Base-by-base conservation (phyloP, 2,329 filamentous ascomycete species). In the Stagonosporopsis cucurbitacearum region DNA sequence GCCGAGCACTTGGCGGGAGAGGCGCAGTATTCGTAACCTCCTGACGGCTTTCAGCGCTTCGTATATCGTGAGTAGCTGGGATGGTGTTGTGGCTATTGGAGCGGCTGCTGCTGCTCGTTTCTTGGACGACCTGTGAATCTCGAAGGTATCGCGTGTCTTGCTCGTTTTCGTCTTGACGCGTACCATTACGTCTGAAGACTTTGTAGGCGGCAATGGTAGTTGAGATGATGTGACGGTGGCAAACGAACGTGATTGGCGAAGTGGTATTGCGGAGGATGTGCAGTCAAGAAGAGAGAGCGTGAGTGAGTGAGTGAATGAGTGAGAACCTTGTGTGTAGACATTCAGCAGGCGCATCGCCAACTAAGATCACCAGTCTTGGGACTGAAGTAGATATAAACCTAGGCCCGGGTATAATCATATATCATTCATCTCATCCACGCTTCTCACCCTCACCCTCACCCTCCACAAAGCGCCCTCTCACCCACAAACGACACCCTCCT, bases 401-500 rank as follows among this genome's bases (percentile, higher is more conserved):
- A 23, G 9, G 12, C 25, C 44, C 44, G 51, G 44, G 43, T 54
- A 54, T 54, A 44, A 26, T 9, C 9, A 11, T 6, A 11, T 30
- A 11, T 30, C 26, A 11, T 11, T 30, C 26, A 3, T 30, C 26
- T 6, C 26, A 40, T 26, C 32, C 25, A 30, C 26, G 22, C 36
- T 39, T 3, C 9, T 15, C 26, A 17, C 6, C 15, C 11, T 20
- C 11, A 37, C 20, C 4, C 4, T 3, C 15, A 12, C 30, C 1
- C 30, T 2, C 30, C 13, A 6, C 30, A n/a, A 5, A 4, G 30
- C 13, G 2, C 6, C 19, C 4, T 63, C 60, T 63, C 60, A 80
- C 9, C 78, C 78, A 67, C 76, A 80, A 8, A 81, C 77, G 55
- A 80, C 58, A 2, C 78, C 78, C 51, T 79, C 77, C 58, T 71